Evolutionary conservation across 2,329 filamentous ascomycete species (phyloP).

Genomic region (Fusarium incarnatum): DNA sequence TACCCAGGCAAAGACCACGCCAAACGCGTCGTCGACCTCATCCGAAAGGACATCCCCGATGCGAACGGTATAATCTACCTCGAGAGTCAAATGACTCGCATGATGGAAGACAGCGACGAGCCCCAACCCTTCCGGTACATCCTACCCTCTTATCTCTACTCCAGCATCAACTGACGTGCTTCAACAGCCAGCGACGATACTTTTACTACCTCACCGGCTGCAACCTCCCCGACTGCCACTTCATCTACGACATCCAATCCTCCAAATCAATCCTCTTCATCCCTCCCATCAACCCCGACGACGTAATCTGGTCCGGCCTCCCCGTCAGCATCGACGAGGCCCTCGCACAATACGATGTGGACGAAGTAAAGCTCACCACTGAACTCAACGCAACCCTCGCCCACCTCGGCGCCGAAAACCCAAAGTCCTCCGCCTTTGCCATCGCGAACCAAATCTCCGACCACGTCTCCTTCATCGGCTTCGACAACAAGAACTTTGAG

Average conservation of each 20-base stretch:
- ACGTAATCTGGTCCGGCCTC: conserved; percentile 93
- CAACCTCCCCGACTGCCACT: conserved; percentile 80
- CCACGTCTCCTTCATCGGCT: conserved; percentile 76
- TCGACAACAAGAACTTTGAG: conserved; percentile 70
- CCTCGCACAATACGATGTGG: conserved; percentile 80
- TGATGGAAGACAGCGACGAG: conserved; percentile 92
- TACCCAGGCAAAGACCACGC: conserved; percentile 91
- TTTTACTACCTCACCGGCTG: conserved; percentile 96
- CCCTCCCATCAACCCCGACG: conserved; percentile 86
- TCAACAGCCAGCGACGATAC: conserved; percentile 80
- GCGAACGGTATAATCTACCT: conserved; percentile 82
- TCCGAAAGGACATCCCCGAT: conserved; percentile 74
- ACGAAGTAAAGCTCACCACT: conserved; percentile 77
- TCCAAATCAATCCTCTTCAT: conserved; percentile 88
- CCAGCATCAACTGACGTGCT: conserved; percentile 9
- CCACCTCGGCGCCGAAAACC: conserved; percentile 56
- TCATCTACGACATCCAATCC: conserved; percentile 81
- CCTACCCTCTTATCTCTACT: too few species aligned
- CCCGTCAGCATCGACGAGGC: conserved; percentile 83
- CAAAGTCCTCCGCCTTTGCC: conserved; percentile 71
- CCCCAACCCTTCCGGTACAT: conserved; percentile 79
- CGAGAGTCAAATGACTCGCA: conserved; percentile 82
- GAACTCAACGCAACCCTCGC: conserved; percentile 81
- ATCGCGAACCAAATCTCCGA: conserved; percentile 83
- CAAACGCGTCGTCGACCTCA: conserved; percentile 81